Conservation (phyloP, 1,284 basidiomycete genomes). For the Melampsora americana region DNA sequence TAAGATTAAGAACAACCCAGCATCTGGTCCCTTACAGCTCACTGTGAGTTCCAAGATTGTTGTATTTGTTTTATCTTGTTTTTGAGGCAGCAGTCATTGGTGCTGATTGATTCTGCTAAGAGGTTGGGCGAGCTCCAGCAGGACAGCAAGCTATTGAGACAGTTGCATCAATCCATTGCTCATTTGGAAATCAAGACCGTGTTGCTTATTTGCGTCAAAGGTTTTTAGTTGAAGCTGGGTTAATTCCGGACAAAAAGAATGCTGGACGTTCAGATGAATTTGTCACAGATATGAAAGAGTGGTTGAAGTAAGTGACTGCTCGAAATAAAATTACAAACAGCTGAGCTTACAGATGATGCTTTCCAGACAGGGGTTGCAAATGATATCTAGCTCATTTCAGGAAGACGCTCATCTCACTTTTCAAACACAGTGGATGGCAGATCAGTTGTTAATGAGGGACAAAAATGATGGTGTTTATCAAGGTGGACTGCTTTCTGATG, state of each 20-base stretch:
- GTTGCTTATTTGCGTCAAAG: too few species aligned
- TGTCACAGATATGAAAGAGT: conserved; percentile 1
- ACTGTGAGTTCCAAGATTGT: neutral
- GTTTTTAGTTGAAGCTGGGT: too few species aligned
- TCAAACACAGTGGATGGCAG: conserved; percentile 13
- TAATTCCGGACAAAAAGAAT: neutral
- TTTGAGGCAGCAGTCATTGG: neutral
- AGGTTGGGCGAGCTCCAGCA: conserved; percentile 1
- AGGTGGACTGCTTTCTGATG: conserved; percentile 8
- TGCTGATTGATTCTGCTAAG: neutral
- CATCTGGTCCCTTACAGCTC: neutral
- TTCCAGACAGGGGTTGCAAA: neutral
- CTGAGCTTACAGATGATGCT: neutral
- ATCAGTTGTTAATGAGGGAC: neutral
- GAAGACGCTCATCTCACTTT: neutral
- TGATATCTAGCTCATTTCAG: neutral
- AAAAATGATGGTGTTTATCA: neutral
- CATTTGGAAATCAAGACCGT: neutral
- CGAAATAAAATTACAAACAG: neutral
- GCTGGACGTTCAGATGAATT: neutral
- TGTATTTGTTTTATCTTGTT: neutral
- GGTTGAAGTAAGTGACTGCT: neutral
- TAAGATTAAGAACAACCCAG: neutral
- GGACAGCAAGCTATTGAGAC: neutral
- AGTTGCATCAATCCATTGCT: neutral